Conservation (phyloP, 2,329 filamentous ascomycete species). For the Davidsoniella australis region DNA sequence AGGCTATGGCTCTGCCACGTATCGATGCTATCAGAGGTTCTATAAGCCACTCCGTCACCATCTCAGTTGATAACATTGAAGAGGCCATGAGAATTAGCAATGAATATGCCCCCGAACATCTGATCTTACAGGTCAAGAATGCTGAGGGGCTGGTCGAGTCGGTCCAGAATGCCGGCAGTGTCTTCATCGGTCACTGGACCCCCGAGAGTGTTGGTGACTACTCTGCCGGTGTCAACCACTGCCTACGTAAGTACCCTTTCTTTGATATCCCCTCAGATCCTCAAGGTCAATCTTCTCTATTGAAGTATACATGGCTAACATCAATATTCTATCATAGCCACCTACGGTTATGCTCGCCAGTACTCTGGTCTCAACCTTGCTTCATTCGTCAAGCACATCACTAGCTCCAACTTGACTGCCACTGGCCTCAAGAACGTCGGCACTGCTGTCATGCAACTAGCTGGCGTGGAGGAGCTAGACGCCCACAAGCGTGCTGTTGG, state of each 20-base stretch:
- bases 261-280: background rate
- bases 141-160: conserved; percentile 56
- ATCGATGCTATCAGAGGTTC: conserved; percentile 85
- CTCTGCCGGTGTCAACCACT: conserved; percentile 94
- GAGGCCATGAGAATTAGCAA: conserved; percentile 77
- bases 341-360: conserved; percentile 94
- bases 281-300: background rate
- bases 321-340: conserved; percentile 38
- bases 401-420: conserved; percentile 73
- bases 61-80: conserved; percentile 52
- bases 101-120: conserved; percentile 85
- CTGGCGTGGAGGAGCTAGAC: conserved; percentile 85
- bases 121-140: conserved; percentile 77
- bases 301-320: conserved; percentile 12
- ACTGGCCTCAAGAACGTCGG: conserved; percentile 77
- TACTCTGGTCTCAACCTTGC: conserved; percentile 94
- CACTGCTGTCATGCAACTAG: conserved; percentile 81
- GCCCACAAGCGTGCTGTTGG: conserved; percentile 82
- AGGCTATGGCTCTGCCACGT: conserved; percentile 72
- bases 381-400: conserved; percentile 97
- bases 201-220: conserved; percentile 97
- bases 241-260: conserved; percentile 57
- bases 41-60: conserved; percentile 81
- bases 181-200: conserved; percentile 92
- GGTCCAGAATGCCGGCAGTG: conserved; percentile 86